A percentile compares a stretch with the other conserved stretches of the same genome.
Evolutionary conservation across 176 grass and related monocot genomes (phyloP).

Genomic region (Juncus inflexus): DNA sequence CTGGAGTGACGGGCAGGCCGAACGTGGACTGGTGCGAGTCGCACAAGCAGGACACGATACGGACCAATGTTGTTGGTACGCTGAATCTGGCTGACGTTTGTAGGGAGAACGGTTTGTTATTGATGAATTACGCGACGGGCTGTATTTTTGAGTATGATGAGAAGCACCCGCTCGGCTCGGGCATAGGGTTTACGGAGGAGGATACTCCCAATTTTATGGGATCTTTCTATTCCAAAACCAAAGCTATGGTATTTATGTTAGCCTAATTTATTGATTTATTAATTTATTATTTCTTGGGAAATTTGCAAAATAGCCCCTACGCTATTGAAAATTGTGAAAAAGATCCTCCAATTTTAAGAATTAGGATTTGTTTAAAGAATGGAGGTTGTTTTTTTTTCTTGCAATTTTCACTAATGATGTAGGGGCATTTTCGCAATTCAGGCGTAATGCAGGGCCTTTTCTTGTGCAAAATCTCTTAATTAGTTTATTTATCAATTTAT

Average conservation of each 20-base stretch:
- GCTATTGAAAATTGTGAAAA: too few relatives aligned
- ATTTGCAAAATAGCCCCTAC: too few relatives aligned
- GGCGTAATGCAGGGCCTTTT: too few relatives aligned
- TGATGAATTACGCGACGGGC: conserved; percentile 72
- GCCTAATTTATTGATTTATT: too few relatives aligned
- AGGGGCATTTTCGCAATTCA: too few relatives aligned
- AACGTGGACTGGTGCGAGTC: conserved; percentile 81
- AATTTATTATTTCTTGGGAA: too few relatives aligned
- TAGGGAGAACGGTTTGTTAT: conserved; percentile 48
- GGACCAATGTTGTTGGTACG: conserved; percentile 62
- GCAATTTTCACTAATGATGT: too few relatives aligned
- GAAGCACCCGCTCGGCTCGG: conserved; percentile 47
- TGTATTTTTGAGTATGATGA: conserved; percentile 70
- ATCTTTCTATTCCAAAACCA: conserved; percentile 71
- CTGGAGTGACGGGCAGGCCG: conserved; percentile 65
- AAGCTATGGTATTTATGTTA: conserved; percentile 47
- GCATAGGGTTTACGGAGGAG: conserved; percentile 66
- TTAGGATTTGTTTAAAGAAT: too few relatives aligned
- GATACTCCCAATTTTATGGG: conserved; percentile 58
- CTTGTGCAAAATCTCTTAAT: too few relatives aligned
- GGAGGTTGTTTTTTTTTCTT: too few relatives aligned
- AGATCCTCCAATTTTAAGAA: too few relatives aligned
- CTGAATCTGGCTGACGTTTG: conserved; percentile 74
- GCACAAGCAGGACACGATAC: conserved; percentile 70
- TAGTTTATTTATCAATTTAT: too few relatives aligned